Evolutionary conservation across 2,329 filamentous ascomycete genomes (phyloP).

Genomic region (Rutstroemia sp.): DNA sequence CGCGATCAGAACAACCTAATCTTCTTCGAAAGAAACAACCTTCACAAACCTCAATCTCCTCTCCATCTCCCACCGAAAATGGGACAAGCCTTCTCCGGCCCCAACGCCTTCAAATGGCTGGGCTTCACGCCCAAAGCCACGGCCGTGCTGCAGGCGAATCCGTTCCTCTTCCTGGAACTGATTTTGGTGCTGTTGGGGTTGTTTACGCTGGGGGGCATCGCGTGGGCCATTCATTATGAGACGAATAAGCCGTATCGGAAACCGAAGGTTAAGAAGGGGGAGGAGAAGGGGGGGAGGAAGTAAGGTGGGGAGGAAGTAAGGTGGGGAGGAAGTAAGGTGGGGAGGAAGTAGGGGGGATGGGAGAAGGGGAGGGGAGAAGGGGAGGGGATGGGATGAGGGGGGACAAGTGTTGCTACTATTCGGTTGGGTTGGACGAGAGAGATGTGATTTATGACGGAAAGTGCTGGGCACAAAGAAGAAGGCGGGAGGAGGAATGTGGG

Average conservation of each 20-base stretch:
- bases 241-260: constrained; percentile 27
- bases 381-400: too few species aligned
- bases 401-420: too few species aligned
- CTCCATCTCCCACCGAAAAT: constrained; percentile 14
- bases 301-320: neutral
- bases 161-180: constrained; percentile 23
- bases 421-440: too few species aligned
- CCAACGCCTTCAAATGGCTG: constrained; percentile 30
- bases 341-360: too few species aligned
- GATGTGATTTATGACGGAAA: too few species aligned
- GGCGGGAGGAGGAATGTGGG: too few species aligned
- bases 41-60: neutral
- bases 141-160: constrained; percentile 24
- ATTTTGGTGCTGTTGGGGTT: constrained; percentile 19
- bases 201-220: constrained; percentile 15
- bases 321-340: too few species aligned
- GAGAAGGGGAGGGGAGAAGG: too few species aligned
- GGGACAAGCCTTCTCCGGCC: constrained; percentile 27
- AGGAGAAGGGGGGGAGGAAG: neutral
- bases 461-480: too few species aligned
- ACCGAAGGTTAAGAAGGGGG: constrained; percentile 24
- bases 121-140: constrained; percentile 28
- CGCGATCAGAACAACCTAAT: too few species aligned
- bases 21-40: too few species aligned
- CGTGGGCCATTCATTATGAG: constrained; percentile 24